These are phyloP conservation scores for Boletus subparvulus DNA, from an alignment of 768 basidiomycete genomes.

Conservation along the genomic window DNA sequence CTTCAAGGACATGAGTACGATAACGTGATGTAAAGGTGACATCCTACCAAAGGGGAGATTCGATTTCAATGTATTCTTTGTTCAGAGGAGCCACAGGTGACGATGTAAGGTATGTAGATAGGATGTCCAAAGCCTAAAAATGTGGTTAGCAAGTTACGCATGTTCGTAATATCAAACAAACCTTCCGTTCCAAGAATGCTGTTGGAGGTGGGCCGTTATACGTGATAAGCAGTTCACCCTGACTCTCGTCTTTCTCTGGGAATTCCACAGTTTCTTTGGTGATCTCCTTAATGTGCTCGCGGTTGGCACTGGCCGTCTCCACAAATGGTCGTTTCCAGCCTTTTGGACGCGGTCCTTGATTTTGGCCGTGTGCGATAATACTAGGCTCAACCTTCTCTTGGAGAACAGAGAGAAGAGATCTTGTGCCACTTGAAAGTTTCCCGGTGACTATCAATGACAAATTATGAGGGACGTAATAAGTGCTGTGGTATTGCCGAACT, in stretches of 20 bases:
- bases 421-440: conserved; percentile 74
- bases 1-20: conserved; percentile 38
- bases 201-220: conserved; percentile 78
- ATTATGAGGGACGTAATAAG: conserved; percentile 94
- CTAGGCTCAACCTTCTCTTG: conserved; percentile 82
- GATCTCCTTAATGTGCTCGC: conserved; percentile 51
- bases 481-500: conserved; percentile 89
- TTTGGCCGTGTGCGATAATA: conserved; percentile 73
- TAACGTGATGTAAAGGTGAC: not conserved
- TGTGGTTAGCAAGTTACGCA: not conserved
- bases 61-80: conserved; percentile 91
- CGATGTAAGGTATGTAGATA: conserved; percentile 87
- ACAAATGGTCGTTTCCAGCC: conserved; percentile 95
- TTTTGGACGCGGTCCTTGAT: conserved; percentile 63
- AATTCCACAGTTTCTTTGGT: conserved; percentile 77
- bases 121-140: conserved; percentile 73
- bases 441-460: conserved; percentile 86
- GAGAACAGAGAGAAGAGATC: conserved; percentile 75
- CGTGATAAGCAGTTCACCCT: conserved; percentile 79
- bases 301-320: conserved; percentile 76
- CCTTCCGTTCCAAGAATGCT: conserved; percentile 72
- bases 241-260: conserved; percentile 94
- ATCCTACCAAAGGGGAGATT: conserved; percentile 80
- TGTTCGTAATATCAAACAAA: conserved; percentile 22
- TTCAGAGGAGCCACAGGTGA: conserved; percentile 78